phyloP scores from a whole-genome alignment of 2,329 filamentous ascomycete genomes.

The Alternaria conjuncta region DNA sequence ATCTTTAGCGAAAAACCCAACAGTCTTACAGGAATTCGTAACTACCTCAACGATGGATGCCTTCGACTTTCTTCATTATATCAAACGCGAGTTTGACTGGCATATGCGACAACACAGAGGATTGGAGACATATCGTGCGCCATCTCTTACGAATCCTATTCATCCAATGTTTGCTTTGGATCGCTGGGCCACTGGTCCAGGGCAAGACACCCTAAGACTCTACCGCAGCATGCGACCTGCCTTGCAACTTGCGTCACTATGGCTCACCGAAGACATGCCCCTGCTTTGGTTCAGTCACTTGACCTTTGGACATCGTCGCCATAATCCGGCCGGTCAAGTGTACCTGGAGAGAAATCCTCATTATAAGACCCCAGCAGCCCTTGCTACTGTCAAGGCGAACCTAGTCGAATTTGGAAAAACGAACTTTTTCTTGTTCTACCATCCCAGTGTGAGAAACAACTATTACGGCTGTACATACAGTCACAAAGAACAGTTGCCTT shows the following conservation, averaged over 20 bases:
- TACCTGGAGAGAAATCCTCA: slow-evolving; percentile 13
- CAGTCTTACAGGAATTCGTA: not conserved
- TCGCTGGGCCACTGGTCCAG: slow-evolving; percentile 24
- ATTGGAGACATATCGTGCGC: not conserved
- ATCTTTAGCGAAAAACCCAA: not conserved
- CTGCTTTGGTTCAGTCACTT: slow-evolving; percentile 28
- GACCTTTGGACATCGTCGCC: slow-evolving; percentile 14
- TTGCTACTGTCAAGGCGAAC: slow-evolving; percentile 10
- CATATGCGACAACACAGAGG: not conserved
- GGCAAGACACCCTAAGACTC: slow-evolving; percentile 9
- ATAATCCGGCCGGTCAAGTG: not conserved
- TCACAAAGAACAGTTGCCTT: not conserved
- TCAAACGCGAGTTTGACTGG: not conserved
- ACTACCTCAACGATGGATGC: not conserved
- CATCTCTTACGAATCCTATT: slow-evolving; percentile 17
- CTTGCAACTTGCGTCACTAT: slow-evolving; percentile 20
- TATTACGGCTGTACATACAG: not conserved
- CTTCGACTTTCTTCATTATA: not conserved
- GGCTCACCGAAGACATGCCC: slow-evolving; percentile 19
- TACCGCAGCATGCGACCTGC: slow-evolving; percentile 13
- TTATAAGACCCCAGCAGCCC: not conserved
- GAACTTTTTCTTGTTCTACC: not conserved
- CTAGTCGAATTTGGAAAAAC: slow-evolving; percentile 13
- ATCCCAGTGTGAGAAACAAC: too few relatives aligned
- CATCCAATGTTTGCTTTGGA: slow-evolving; percentile 21